Evolutionary conservation across 129 eudicot genomes (phyloP).

Genomic region (Saussurea involucrata): DNA sequence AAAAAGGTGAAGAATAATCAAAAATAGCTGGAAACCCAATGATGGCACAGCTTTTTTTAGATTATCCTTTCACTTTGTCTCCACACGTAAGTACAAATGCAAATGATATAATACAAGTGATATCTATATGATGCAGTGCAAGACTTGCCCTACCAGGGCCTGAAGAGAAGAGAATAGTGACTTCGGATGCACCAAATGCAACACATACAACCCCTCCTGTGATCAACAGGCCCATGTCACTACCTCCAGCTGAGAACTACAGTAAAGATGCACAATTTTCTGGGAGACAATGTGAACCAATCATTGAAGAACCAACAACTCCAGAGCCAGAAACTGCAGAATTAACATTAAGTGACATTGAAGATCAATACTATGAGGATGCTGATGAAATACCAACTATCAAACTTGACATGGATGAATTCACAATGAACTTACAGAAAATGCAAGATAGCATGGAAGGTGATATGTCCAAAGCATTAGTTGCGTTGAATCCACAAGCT

Average conservation of each 20-base stretch:
- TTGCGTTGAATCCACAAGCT: constrained; percentile 57
- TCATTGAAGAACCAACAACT: constrained; percentile 76
- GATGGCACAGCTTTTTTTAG: background rate
- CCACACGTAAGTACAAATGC: background rate
- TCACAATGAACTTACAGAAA: constrained; percentile 54
- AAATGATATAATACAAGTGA: background rate
- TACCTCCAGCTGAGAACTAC: constrained; percentile 31
- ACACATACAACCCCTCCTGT: constrained; percentile 25
- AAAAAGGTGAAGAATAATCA: background rate
- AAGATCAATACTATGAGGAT: constrained; percentile 77
- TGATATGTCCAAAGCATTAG: constrained; percentile 68
- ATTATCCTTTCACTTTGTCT: background rate
- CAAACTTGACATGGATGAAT: constrained; percentile 66
- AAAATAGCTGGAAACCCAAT: background rate
- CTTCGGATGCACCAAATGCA: constrained; percentile 38
- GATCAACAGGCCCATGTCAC: constrained; percentile 22
- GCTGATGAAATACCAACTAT: constrained; percentile 91
- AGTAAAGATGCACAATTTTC: constrained; percentile 3
- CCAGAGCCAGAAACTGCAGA: constrained; percentile 67
- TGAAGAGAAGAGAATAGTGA: constrained; percentile 69
- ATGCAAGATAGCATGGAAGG: constrained; percentile 67
- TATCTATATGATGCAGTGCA: constrained; percentile 56
- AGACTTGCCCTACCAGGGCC: constrained; percentile 97
- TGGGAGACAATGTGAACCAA: constrained; percentile 46
- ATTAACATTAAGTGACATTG: constrained; percentile 61